phyloP scores from a whole-genome alignment of 2,329 filamentous ascomycete genomes.

The Massarina eburnea region DNA sequence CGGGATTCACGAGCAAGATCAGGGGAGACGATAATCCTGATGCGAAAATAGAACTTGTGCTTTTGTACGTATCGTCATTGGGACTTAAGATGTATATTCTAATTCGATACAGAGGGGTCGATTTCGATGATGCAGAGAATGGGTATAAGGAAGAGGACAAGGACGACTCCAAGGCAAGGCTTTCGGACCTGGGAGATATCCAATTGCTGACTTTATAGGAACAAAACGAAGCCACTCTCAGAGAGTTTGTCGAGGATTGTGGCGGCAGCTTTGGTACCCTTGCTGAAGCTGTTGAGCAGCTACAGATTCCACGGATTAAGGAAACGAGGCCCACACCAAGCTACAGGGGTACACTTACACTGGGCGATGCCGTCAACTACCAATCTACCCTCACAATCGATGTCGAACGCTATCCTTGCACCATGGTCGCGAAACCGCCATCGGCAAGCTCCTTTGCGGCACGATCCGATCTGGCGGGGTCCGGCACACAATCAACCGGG shows the following conservation, averaged over 20 bases:
- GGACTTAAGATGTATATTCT: constrained; percentile 4
- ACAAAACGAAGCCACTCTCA: constrained; percentile 73
- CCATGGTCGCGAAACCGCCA: constrained; percentile 72
- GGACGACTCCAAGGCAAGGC: constrained; percentile 62
- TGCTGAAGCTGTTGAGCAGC: constrained; percentile 78
- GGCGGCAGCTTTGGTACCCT: constrained; percentile 79
- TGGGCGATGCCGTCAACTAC: constrained; percentile 76
- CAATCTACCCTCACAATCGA: constrained; percentile 77
- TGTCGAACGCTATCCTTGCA: constrained; percentile 88
- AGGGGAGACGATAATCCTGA: constrained; percentile 57
- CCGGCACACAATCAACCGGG: constrained; percentile 56
- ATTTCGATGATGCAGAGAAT: constrained; percentile 90
- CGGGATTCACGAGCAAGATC: constrained; percentile 71
- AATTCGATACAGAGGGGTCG: constrained; percentile 66
- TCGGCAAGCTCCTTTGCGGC: constrained; percentile 76
- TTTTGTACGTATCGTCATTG: constrained; percentile 64
- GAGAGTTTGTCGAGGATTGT: constrained; percentile 64
- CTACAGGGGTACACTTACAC: constrained; percentile 76
- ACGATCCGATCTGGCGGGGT: constrained; percentile 52
- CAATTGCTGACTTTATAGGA: constrained; percentile 43
- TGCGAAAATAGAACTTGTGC: constrained; percentile 70
- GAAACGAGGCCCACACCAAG: constrained; percentile 71
- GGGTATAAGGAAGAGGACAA: constrained; percentile 94
- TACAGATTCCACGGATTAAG: constrained; percentile 77
- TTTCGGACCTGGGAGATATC: not conserved